Evolutionary conservation across 192 early-diverging fungal species (phyloP).

Genomic region (Thamnidium elegans): DNA sequence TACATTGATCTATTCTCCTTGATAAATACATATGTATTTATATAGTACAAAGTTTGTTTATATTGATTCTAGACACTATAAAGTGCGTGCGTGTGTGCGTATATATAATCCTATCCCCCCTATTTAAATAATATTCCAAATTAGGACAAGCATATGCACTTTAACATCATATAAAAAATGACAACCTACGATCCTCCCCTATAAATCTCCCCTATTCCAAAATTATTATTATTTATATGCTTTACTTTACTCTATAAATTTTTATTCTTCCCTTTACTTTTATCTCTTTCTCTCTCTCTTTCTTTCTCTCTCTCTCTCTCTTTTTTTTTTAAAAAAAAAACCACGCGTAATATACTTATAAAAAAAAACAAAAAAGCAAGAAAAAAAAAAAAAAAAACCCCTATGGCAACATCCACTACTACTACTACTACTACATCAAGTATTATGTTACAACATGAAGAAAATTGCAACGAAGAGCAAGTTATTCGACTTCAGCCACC

Average conservation of each 20-base stretch:
- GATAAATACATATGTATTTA: too few species aligned
- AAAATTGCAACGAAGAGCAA: not conserved
- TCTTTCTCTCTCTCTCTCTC: too few species aligned
- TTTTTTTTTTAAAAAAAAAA: not conserved
- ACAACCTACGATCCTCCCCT: too few species aligned
- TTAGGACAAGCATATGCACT: slow-evolving; percentile 5
- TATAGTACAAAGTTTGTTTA: too few species aligned
- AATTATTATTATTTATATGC: slow-evolving; percentile 1
- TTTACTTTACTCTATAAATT: not conserved
- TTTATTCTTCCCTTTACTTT: not conserved
- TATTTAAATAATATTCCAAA: too few species aligned
- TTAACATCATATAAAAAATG: slow-evolving; percentile 9
- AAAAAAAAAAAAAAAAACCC: not conserved
- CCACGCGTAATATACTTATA: not conserved
- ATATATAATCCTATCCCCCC: too few species aligned
- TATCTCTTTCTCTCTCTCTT: slow-evolving; percentile 3
- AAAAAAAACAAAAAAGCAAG: not conserved
- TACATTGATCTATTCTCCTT: too few species aligned
- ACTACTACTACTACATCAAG: too few species aligned
- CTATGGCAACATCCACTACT: not conserved
- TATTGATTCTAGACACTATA: too few species aligned
- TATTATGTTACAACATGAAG: not conserved
- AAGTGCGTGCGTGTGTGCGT: too few species aligned
- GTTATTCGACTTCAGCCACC: slow-evolving; percentile 16
- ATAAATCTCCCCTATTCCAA: slow-evolving; percentile 1